These are phyloP conservation scores for Penicillium sp. DNA, from an alignment of 2,329 filamentous ascomycete genomes.

Conservation along the genomic window DNA sequence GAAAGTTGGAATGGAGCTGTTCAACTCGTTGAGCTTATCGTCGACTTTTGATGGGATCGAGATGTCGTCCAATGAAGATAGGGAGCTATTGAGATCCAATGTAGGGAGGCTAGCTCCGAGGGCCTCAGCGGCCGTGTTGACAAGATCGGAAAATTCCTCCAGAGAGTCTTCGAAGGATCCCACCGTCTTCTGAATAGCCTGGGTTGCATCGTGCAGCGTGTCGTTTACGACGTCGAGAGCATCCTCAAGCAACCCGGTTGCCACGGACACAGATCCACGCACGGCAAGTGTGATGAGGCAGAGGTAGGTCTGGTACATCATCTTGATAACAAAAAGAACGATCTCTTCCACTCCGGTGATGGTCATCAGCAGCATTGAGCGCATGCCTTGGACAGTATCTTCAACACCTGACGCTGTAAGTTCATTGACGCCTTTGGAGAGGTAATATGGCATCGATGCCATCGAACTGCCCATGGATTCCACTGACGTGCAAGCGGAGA, in stretches of 20 bases:
- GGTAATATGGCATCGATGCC: slow-evolving; percentile 98
- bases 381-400: slow-evolving; percentile 77
- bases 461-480: slow-evolving; percentile 92
- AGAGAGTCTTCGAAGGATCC: slow-evolving; percentile 59
- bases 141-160: slow-evolving; percentile 54
- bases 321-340: slow-evolving; percentile 88
- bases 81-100: slow-evolving; percentile 68
- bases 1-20: slow-evolving; percentile 81
- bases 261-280: slow-evolving; percentile 75
- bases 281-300: slow-evolving; percentile 87
- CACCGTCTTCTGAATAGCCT: slow-evolving; percentile 49
- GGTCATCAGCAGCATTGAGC: slow-evolving; percentile 75
- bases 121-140: slow-evolving; percentile 62
- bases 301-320: slow-evolving; percentile 86
- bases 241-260: slow-evolving; percentile 64
- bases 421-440: slow-evolving; percentile 85
- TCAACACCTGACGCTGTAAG: slow-evolving; percentile 80
- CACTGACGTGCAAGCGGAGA: slow-evolving; percentile 87
- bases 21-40: slow-evolving; percentile 71
- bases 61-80: slow-evolving; percentile 71
- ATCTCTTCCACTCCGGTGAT: slow-evolving; percentile 85
- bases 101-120: slow-evolving; percentile 53
- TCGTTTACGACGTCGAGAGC: slow-evolving; percentile 65
- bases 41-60: slow-evolving; percentile 71
- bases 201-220: slow-evolving; percentile 50